Evolutionary conservation across 352 stramenopile species (phyloP), one percentile per base, ranked within the genome.

Genomic region (Phytopythium vexans): DNA sequence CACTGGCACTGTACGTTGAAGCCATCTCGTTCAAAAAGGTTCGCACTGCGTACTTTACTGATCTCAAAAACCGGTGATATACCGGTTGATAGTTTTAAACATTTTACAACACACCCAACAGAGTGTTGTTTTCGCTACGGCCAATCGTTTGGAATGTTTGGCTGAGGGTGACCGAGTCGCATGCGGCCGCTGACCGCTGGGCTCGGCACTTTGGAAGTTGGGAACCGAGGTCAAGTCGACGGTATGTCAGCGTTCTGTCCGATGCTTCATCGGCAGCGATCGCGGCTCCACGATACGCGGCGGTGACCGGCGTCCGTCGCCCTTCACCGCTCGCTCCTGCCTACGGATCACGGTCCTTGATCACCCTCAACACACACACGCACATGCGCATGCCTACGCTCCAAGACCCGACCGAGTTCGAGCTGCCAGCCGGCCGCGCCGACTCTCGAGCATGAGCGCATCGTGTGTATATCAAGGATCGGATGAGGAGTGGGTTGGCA

Each of bases 391-490:
- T 36, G 11, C 16, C 1, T 16, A 31, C 38, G 39, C 38, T 14
- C 41, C 51, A 41, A 35, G 11, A n/a, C 39, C 45, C 31, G 38
- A 42, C 27, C 37, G 52, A 49, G 21, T 27, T 27, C 21, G 21
- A 27, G 21, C 45, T 47, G 63, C 52, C 54, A 62, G 68, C 70
- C 67, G 64, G 60, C 67, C 68, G 66, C 64, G 66, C 70, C 64
- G 60, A 78, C 58, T 64, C 59, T 56, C 21, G 21, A 27, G 21
- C 21, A 27, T 27, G 21, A 27, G 72, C 68, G 70, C 72, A 45
- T 52, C 64, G 70, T 75, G 76, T 82, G 74, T 92, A 72, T 80
- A 92, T 92, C 82, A 76, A 92, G 82, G 82, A 92, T 92, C 82
- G 82, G 82, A 92, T 85, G 21, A 14, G 31, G 32, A 15, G n/a